Base-by-base conservation (phyloP, 768 basidiomycete genomes). In the Leccinum aurantiacum region DNA sequence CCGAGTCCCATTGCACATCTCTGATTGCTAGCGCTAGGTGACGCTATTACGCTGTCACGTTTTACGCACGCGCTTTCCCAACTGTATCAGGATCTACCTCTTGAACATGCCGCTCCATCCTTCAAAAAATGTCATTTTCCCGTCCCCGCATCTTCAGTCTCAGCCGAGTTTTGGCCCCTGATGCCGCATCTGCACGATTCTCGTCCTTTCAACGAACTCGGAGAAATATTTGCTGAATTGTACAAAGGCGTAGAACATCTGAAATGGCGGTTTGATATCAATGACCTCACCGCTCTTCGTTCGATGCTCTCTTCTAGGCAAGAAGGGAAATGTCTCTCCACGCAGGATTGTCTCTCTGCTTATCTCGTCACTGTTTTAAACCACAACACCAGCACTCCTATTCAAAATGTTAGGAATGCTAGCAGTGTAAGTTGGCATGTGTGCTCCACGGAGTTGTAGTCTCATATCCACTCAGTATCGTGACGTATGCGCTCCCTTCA, bases 301-400 rank as follows among this genome's bases (percentile, higher is more conserved):
- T 58, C 58, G 31, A 35, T 15, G 25, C 63, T 70, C 38, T 59
- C 60, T 31, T 24, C 27, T 25, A 52, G 10, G 19, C 50, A 46
- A 27, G 55, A 47, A 33, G 54, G 17, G n/a, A 22, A 0, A 6
- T 58, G 46, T 49, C 44, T 70, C n/a, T 68, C 72, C 9, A 54
- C 56, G 6, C 75, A 76, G 25, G 74, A 76, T 57, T 70, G 71
- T 59, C 62, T 76, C 47, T 69, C 65, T 2, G 72, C 73, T 14
- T 71, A 68, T 57, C 37, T 74, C 8, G 65, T 70, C 17, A 48
- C 63, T 3, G 54, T 65, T 13, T 53, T 74, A 17, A 71, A 73
- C 33, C 53, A 59, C 9, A 58, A 63, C 48, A 50, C 33, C 38
- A 59, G 46, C 3, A 22, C 24, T 35, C 31, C 61, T 6, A 63